Percentiles rank a stretch among this genome's conserved stretches.
Conservation (phyloP, 2,329 filamentous ascomycete species). For the Hypoxylon sp. region DNA sequence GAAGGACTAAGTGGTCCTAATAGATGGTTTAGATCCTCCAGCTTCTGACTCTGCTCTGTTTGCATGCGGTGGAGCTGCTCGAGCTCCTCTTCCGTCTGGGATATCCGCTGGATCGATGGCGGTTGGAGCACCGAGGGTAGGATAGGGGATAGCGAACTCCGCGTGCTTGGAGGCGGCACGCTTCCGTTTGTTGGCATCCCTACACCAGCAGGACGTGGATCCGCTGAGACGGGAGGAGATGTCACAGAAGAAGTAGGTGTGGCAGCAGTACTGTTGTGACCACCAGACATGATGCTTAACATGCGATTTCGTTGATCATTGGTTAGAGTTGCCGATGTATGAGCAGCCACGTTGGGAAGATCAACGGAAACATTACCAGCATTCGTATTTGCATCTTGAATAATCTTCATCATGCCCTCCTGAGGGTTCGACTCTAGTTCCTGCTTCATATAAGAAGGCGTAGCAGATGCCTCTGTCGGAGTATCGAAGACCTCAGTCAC, state of each 20-base stretch:
- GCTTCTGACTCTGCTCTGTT: conserved; percentile 80
- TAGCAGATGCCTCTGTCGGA: conserved; percentile 60
- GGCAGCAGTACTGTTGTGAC: conserved; percentile 40
- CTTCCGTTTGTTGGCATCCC: conserved; percentile 40
- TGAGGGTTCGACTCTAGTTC: conserved; percentile 71
- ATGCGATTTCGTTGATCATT: conserved; percentile 70
- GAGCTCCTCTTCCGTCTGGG: conserved; percentile 79
- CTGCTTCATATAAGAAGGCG: conserved; percentile 65
- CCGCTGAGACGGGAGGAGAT: conserved; percentile 42
- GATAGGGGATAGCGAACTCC: conserved; percentile 63
- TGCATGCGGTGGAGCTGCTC: conserved; percentile 84
- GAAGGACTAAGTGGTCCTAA: conserved; percentile 85
- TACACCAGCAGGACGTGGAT: conserved; percentile 39
- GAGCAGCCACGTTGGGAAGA: conserved; percentile 69
- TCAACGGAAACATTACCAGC: conserved; percentile 57
- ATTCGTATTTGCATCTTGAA: conserved; percentile 73
- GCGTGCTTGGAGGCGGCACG: conserved; percentile 41
- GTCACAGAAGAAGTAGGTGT: conserved; percentile 47
- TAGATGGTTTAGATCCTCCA: conserved; percentile 79
- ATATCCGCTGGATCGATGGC: conserved; percentile 71
- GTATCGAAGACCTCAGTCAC: conserved; percentile 73
- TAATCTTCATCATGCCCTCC: conserved; percentile 74
- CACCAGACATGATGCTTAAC: conserved; percentile 70
- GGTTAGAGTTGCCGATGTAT: conserved; percentile 66
- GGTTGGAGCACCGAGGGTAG: conserved; percentile 62